Evolutionary conservation across 495 filamentous ascomycete genomes (phyloP).

Genomic region (Neurospora pannonica): DNA sequence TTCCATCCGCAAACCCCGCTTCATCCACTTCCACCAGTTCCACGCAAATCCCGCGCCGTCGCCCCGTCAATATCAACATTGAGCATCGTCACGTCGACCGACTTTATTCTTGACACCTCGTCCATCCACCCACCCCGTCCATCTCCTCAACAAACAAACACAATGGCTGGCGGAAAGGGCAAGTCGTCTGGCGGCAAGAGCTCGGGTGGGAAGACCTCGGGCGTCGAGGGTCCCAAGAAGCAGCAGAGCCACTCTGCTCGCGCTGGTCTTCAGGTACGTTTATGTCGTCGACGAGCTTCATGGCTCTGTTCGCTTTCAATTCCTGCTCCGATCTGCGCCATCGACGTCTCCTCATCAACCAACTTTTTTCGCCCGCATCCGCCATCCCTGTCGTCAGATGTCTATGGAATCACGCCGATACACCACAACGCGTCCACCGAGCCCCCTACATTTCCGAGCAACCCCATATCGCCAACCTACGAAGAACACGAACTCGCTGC

Average conservation of each 20-base stretch:
- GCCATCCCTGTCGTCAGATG: neutral
- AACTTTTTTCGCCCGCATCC: neutral
- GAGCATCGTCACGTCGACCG: constrained; percentile 1
- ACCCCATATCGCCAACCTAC: neutral
- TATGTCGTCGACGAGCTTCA: constrained; percentile 7
- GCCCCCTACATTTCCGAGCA: constrained; percentile 2
- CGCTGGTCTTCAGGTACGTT: constrained; percentile 94
- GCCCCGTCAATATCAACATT: constrained; percentile 10
- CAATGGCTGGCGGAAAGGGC: constrained; percentile 77
- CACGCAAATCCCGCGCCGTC: constrained; percentile 3
- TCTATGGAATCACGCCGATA: constrained; percentile 5
- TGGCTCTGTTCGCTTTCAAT: constrained; percentile 7
- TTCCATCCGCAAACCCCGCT: constrained; percentile 13
- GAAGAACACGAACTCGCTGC: neutral
- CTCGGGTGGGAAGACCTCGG: constrained; percentile 77
- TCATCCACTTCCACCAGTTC: constrained; percentile 1
- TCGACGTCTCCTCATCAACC: neutral
- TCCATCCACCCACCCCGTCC: constrained; percentile 8
- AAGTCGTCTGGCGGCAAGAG: constrained; percentile 88
- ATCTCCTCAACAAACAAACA: constrained; percentile 10
- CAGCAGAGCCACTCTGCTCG: constrained; percentile 98
- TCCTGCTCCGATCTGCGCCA: neutral
- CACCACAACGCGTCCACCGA: constrained; percentile 7
- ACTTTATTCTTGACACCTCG: constrained; percentile 1
- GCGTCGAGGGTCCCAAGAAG: constrained; percentile 61